phyloP scores from a whole-genome alignment of 2,329 filamentous ascomycete genomes.

The Epichloe typhina region DNA sequence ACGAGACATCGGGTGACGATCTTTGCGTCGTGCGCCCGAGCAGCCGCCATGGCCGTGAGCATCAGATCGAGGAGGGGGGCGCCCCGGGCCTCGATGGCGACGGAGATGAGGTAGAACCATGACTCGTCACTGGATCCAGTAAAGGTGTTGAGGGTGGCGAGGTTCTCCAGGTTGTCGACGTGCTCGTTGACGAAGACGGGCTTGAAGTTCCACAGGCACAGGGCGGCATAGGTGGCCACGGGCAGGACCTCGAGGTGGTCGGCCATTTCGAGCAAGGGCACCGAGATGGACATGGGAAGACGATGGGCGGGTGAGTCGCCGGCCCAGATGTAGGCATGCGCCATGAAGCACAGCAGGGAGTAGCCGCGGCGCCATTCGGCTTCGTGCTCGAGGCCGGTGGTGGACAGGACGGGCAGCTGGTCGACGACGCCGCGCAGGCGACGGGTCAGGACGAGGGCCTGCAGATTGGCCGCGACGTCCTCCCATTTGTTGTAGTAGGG shows the following conservation, averaged over 20 bases:
- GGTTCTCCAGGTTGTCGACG: conserved; percentile 73
- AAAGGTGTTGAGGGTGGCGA: conserved; percentile 79
- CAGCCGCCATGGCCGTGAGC: conserved; percentile 75
- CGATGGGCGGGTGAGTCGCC: conserved; percentile 69
- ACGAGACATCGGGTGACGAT: conserved; percentile 67
- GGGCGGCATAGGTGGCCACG: conserved; percentile 84
- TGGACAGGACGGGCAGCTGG: conserved; percentile 69
- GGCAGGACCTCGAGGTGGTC: conserved; percentile 72
- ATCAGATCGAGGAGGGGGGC: conserved; percentile 79
- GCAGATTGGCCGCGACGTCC: conserved; percentile 69
- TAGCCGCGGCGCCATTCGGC: conserved; percentile 92
- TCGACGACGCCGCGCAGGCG: conserved; percentile 71
- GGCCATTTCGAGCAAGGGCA: conserved; percentile 69
- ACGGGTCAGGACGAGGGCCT: conserved; percentile 73
- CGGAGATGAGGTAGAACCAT: conserved; percentile 95
- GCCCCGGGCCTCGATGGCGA: conserved; percentile 87
- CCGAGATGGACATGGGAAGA: conserved; percentile 68
- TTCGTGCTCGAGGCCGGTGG: conserved; percentile 66
- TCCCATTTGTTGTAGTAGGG: conserved; percentile 96
- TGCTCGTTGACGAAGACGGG: conserved; percentile 74
- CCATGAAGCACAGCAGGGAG: conserved; percentile 76
- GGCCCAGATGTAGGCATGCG: conserved; percentile 94
- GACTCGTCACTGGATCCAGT: conserved; percentile 93
- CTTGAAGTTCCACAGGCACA: conserved; percentile 95
- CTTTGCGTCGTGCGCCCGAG: conserved; percentile 52